phyloP scores from a whole-genome alignment of 2,329 filamentous ascomycete species.

The Penicillium thymicola region DNA sequence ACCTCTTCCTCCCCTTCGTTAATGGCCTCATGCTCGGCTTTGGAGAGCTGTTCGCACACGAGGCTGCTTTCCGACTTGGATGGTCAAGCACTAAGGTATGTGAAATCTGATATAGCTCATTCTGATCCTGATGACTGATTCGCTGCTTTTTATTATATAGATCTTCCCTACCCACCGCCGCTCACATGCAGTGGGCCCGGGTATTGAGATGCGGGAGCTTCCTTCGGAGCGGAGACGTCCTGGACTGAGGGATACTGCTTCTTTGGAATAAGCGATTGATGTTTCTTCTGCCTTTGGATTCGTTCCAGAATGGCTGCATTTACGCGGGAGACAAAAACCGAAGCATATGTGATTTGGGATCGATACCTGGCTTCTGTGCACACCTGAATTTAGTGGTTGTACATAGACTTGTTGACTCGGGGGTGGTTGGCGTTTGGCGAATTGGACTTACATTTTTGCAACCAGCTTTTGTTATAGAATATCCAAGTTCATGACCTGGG shows the following conservation, averaged over 20 bases:
- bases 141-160: slow-evolving; percentile 31
- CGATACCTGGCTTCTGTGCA: slow-evolving; percentile 16
- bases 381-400: slow-evolving; percentile 23
- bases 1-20: slow-evolving; percentile 89
- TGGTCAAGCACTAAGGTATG: slow-evolving; percentile 92
- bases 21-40: slow-evolving; percentile 99
- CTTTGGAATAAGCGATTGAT: slow-evolving; percentile 56
- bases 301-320: slow-evolving; percentile 9
- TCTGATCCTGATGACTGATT: neutral
- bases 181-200: slow-evolving; percentile 69
- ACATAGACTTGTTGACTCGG: slow-evolving; percentile 32
- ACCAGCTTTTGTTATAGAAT: slow-evolving; percentile 4
- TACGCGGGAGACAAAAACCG: slow-evolving; percentile 19
- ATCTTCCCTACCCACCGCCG: slow-evolving; percentile 61
- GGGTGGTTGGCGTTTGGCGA: slow-evolving; percentile 32
- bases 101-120: neutral
- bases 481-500: neutral
- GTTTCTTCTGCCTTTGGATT: slow-evolving; percentile 4
- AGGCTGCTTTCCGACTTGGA: slow-evolving; percentile 86
- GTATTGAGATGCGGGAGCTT: slow-evolving; percentile 74
- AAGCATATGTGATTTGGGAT: slow-evolving; percentile 20
- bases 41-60: slow-evolving; percentile 93
- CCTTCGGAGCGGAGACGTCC: slow-evolving; percentile 54
- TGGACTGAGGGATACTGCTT: slow-evolving; percentile 63
- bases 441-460: slow-evolving; percentile 16